Percentiles rank a stretch among this genome's conserved stretches.
phyloP scores from a whole-genome alignment of 768 basidiomycete genomes.

The Psilocybe tampanensis region DNA sequence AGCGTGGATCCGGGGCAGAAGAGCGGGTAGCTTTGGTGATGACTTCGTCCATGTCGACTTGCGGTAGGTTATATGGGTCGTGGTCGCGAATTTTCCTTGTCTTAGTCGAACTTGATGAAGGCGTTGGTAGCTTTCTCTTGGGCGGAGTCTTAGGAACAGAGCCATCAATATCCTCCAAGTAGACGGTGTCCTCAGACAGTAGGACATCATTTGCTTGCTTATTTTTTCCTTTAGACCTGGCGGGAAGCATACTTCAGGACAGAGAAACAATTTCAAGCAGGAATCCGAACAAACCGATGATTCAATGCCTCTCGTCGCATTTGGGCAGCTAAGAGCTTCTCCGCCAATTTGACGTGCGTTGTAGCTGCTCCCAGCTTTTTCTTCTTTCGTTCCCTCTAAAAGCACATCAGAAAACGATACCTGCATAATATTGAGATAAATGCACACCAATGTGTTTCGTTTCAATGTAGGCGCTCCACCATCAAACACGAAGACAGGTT shows the following conservation, averaged over 20 bases:
- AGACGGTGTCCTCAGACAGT: slow-evolving; percentile 76
- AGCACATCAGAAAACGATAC: neutral
- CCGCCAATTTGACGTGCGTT: slow-evolving; percentile 86
- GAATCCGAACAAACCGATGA: slow-evolving; percentile 46
- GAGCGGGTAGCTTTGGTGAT: slow-evolving; percentile 64
- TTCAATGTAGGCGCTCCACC: slow-evolving; percentile 94
- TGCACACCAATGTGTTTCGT: slow-evolving; percentile 79
- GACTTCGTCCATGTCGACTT: slow-evolving; percentile 67
- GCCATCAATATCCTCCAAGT: slow-evolving; percentile 82
- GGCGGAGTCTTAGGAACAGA: slow-evolving; percentile 55
- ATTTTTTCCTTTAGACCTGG: slow-evolving; percentile 13
- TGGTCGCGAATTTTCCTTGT: slow-evolving; percentile 71
- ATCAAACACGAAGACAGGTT: slow-evolving; percentile 98
- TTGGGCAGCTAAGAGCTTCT: slow-evolving; percentile 91
- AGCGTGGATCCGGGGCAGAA: slow-evolving; percentile 78
- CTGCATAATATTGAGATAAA: neutral
- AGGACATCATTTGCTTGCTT: slow-evolving; percentile 33
- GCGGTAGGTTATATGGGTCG: slow-evolving; percentile 94
- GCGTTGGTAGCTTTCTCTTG: slow-evolving; percentile 33
- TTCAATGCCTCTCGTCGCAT: slow-evolving; percentile 87
- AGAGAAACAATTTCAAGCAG: neutral
- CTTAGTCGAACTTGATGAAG: slow-evolving; percentile 55
- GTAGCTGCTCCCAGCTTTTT: slow-evolving; percentile 90
- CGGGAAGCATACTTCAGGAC: neutral
- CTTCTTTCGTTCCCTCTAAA: slow-evolving; percentile 81